Evolutionary conservation across 2,329 filamentous ascomycete genomes (phyloP).

Genomic region (Stylonectria norvegica): DNA sequence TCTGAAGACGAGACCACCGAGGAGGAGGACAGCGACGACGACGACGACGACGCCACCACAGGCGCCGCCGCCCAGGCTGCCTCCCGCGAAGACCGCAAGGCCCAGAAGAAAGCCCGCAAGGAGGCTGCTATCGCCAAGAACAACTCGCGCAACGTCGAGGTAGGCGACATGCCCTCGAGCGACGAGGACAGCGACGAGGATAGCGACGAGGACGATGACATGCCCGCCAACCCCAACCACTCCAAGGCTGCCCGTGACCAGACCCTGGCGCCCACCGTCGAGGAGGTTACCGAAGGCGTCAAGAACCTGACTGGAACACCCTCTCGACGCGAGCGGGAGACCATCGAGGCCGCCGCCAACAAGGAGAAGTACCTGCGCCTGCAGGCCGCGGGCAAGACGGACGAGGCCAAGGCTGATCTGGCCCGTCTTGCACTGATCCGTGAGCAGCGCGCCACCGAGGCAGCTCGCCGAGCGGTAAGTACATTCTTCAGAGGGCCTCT

Average conservation of each 20-base stretch:
- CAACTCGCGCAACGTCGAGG: slow-evolving; percentile 67
- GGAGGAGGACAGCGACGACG: slow-evolving; percentile 49
- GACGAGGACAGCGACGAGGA: slow-evolving; percentile 63
- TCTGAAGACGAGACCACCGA: slow-evolving; percentile 52
- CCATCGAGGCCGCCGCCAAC: slow-evolving; percentile 79
- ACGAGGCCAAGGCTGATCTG: slow-evolving; percentile 86
- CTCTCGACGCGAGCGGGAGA: slow-evolving; percentile 62
- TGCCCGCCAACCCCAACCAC: slow-evolving; percentile 91
- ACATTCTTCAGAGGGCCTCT: neutral
- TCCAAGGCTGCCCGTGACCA: slow-evolving; percentile 68
- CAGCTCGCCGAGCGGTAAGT: slow-evolving; percentile 72
- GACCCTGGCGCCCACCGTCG: slow-evolving; percentile 41
- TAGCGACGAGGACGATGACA: slow-evolving; percentile 53
- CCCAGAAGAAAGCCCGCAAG: slow-evolving; percentile 85
- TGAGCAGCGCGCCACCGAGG: slow-evolving; percentile 81
- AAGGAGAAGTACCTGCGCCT: slow-evolving; percentile 89
- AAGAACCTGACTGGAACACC: slow-evolving; percentile 48
- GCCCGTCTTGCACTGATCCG: slow-evolving; percentile 77
- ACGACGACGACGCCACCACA: slow-evolving; percentile 37
- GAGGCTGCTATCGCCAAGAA: slow-evolving; percentile 79
- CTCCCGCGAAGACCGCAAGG: slow-evolving; percentile 83
- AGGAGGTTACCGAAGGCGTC: slow-evolving; percentile 52
- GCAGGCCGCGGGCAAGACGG: slow-evolving; percentile 93
- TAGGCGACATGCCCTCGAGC: slow-evolving; percentile 80
- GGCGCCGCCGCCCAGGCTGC: slow-evolving; percentile 42